These are phyloP conservation scores for Carex arenaria DNA, from an alignment of 202 grass and related monocot genomes.

Conservation along the genomic window DNA sequence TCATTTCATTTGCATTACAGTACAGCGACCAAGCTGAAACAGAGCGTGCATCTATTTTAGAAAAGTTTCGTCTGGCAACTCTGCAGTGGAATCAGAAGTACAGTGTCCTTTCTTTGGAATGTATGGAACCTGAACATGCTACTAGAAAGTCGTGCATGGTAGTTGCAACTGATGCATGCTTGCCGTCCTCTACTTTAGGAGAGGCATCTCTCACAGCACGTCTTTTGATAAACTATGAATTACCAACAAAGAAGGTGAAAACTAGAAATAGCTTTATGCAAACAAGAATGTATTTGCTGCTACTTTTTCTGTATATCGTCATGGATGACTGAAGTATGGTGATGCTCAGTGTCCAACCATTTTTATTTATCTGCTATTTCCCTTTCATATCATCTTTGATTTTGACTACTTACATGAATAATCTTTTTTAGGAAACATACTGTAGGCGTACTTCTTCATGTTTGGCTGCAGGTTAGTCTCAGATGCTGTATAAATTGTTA, in stretches of 20 bases:
- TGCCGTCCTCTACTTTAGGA: constrained; percentile 52
- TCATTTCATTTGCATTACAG: constrained; percentile 31
- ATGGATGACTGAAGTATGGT: neutral
- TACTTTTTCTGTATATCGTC: neutral
- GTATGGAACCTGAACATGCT: constrained; percentile 34
- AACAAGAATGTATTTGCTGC: neutral
- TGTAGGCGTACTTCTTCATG: constrained; percentile 75
- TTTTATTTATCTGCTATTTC: neutral
- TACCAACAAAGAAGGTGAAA: constrained; percentile 73
- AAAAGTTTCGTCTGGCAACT: constrained; percentile 61
- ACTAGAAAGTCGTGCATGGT: constrained; percentile 50
- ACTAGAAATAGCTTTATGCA: neutral
- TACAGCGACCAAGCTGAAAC: constrained; percentile 74
- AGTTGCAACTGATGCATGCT: constrained; percentile 81
- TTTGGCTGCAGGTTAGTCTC: constrained; percentile 52
- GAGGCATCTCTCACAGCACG: constrained; percentile 63
- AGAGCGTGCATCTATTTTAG: constrained; percentile 64
- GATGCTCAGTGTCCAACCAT: neutral
- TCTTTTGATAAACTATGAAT: constrained; percentile 78
- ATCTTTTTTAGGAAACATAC: constrained; percentile 63
- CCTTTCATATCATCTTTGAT: neutral
- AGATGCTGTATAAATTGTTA: neutral
- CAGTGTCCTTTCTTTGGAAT: constrained; percentile 22
- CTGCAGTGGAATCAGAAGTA: constrained; percentile 47
- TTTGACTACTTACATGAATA: neutral